phyloP scores from a whole-genome alignment of 345 rosid genomes.

The Abelmoschus esculentus region DNA sequence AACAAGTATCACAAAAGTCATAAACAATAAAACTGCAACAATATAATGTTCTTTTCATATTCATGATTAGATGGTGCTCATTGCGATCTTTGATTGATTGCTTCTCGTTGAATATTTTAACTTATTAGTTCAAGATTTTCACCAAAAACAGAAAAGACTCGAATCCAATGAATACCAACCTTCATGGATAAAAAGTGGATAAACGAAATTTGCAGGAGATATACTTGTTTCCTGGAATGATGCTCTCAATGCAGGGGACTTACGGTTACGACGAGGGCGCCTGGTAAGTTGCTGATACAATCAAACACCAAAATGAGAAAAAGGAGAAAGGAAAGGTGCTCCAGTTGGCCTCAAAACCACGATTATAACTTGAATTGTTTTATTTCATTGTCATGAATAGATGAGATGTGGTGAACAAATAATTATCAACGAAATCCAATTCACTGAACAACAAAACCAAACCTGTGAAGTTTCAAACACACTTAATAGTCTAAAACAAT shows the following conservation, averaged over 20 bases:
- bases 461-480: background rate
- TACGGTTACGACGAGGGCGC: conserved; percentile 84
- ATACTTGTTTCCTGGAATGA: conserved; percentile 84
- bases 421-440: background rate
- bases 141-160: background rate
- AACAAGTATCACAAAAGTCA: background rate
- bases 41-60: no score
- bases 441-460: background rate
- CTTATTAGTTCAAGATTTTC: background rate
- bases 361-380: background rate
- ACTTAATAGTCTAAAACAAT: background rate
- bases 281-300: conserved; percentile 54
- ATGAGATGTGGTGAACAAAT: background rate
- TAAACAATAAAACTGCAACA: no score
- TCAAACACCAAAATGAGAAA: conserved; percentile 1
- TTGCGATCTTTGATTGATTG: background rate
- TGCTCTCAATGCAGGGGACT: conserved; percentile 55
- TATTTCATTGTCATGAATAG: background rate
- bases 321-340: background rate
- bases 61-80: background rate
- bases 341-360: conserved; percentile 4
- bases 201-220: conserved; percentile 82
- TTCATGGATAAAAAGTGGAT: conserved; percentile 93
- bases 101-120: background rate
- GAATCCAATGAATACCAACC: conserved; percentile 36